Evolutionary conservation across 2,329 filamentous ascomycete species (phyloP).

Genomic region (Blastomyces parvus): DNA sequence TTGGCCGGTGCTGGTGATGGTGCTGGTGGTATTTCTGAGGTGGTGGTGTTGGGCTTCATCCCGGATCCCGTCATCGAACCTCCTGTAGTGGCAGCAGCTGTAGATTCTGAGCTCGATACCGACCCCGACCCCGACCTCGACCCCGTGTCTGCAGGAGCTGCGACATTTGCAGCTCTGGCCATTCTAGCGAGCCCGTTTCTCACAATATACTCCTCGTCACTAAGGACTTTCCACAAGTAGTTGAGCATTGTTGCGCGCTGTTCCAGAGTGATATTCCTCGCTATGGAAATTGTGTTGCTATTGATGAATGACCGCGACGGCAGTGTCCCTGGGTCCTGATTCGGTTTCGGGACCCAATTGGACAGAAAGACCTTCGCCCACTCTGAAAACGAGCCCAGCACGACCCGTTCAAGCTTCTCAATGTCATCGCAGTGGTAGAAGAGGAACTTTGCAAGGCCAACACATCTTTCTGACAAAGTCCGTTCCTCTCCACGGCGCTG

Average conservation of each 20-base stretch:
- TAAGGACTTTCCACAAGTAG: constrained; percentile 23
- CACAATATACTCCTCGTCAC: constrained; percentile 27
- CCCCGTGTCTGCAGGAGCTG: neutral
- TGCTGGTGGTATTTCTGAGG: neutral
- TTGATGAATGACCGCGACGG: constrained; percentile 13
- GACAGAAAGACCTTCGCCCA: constrained; percentile 19
- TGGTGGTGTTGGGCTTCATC: neutral
- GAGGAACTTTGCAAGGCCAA: constrained; percentile 23
- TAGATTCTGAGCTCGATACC: neutral
- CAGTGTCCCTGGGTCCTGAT: constrained; percentile 22
- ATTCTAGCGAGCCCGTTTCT: constrained; percentile 15
- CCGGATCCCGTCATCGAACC: neutral
- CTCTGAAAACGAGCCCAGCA: constrained; percentile 26
- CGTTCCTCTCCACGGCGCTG: constrained; percentile 12
- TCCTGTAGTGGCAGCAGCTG: neutral
- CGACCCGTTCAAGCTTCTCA: constrained; percentile 20
- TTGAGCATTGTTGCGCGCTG: constrained; percentile 22
- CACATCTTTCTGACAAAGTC: constrained; percentile 21
- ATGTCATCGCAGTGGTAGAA: constrained; percentile 24
- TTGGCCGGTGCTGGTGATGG: neutral
- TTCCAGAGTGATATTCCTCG: constrained; percentile 13
- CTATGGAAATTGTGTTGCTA: constrained; percentile 5
- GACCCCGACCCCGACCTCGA: no score
- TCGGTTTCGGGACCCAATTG: constrained; percentile 21
- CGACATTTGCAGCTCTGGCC: neutral